Base-by-base conservation (phyloP, 2,329 filamentous ascomycete species). In the Metarhizium album region DNA sequence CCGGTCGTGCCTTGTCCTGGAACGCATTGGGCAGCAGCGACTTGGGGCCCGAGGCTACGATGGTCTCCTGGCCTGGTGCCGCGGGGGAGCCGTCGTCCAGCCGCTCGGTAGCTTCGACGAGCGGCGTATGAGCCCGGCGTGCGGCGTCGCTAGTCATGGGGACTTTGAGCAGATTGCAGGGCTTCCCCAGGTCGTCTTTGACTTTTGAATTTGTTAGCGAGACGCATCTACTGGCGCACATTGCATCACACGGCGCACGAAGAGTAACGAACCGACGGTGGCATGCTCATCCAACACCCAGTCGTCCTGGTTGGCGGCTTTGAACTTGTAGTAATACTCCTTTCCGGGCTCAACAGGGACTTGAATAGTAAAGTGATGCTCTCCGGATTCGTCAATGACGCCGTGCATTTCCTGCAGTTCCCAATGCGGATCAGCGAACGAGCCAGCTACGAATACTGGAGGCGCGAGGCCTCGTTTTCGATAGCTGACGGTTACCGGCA, bases 301-400 rank as follows among this genome's bases (percentile, higher is more conserved):
- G 79, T 82, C 86, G 55, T 86, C 77, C 46, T 79, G 79, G 20
- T 73, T 64, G 9, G 84, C 84, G 35, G 86, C 70, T 29, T 83
- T 77, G 58, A 90, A 85, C 66, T 88, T 90, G 74, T 89, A 90
- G 59, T 86, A 81, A 56, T 87, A 79, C 52, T 79, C 75, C 45
- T 78, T 74, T 22, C 76, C 77, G 22, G 76, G 70, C 18, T 78
- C 70, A 7, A 78, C 71, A 35, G 73, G 63, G 43, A 87, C 71
- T 1, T 73, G 66, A 52, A 79, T 79, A 42, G 66, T 71, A 61
- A 86, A 90, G 13, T 74, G 61, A 52, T 79, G 68, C 49, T 82
- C 70, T n/a, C 75, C 77, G 35, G 75, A 68, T 3, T 72, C 67
- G 9, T 75, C 72, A 29, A 69, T 68, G 3, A 70, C 70, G 52